Base-by-base conservation (phyloP, 1,284 basidiomycete genomes). In the Volvariella surrecta region DNA sequence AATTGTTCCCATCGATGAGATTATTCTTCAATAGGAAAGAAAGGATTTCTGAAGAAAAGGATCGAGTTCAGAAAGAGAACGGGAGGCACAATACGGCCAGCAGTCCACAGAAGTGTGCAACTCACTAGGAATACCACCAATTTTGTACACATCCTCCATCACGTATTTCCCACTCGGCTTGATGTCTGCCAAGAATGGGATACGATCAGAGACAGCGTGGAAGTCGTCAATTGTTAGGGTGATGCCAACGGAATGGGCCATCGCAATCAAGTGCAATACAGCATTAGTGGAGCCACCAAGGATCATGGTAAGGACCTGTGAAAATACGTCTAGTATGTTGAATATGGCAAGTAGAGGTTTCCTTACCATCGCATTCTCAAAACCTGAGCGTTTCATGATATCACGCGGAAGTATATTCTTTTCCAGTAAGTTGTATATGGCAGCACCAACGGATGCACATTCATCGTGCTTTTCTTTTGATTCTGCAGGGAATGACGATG, bases 321-420 rank as follows among this genome's bases (percentile, higher is more conserved):
- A 43, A 32, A 42, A 42, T 48, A 48, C 46, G 43, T 38, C 43
- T 28, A 17, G 48, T 28, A 49, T 39, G 42, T 49, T 35, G 21
- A 40, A 37, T 16, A 52, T 22, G 17, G n/a, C 46, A 48, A 35
- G 17, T 42, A 41, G 49, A 46, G 46, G 19, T 40, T 46, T 41
- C 52, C 69, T 42, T 49, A 88, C 92, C 79, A 98, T 92, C 15
- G 94, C 94, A 63, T 97, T 97, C 67, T 98, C 94, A 55, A 98
- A 97, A 2, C 94, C 93, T 15, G 82, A 75, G 20, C 85, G 79
- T 16, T 93, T 97, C 92, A 98, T 97, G 63, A 98, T 97, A 59
- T 98, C 87, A 40, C 89, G 68, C 11, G 95, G 95, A 43, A 91
- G 76, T 58, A 98, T 86, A 68, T 97, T 94, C 64, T 91, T 82